Percentiles rank a stretch among this genome's conserved stretches.
These are phyloP conservation scores for Phytophthora cryptogea DNA, from an alignment of 352 stramenopile genomes.

Conservation along the genomic window DNA sequence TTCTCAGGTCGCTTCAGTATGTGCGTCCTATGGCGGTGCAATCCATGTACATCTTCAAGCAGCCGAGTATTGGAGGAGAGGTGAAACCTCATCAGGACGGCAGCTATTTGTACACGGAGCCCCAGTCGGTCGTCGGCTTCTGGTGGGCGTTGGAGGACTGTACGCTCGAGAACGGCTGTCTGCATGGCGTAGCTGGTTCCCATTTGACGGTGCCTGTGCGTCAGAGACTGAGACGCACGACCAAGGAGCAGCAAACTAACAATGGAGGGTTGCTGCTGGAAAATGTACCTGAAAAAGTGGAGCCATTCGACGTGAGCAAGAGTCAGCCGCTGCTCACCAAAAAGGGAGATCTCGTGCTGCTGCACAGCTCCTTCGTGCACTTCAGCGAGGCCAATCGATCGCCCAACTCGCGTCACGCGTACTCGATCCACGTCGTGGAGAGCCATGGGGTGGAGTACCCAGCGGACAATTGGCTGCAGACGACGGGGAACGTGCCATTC, in stretches of 20 bases:
- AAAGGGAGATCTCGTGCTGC: constrained; percentile 93
- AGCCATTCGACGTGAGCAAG: constrained; percentile 59
- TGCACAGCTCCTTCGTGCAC: constrained; percentile 95
- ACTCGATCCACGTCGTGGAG: constrained; percentile 96
- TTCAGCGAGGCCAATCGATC: constrained; percentile 94
- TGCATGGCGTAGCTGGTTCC: constrained; percentile 92
- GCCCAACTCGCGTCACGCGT: constrained; percentile 90
- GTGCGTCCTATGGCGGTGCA: constrained; percentile 90
- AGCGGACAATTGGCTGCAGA: constrained; percentile 95
- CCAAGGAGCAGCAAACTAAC: constrained; percentile 44
- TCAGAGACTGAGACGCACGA: constrained; percentile 82
- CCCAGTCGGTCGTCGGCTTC: constrained; percentile 94
- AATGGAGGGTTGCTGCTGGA: constrained; percentile 59
- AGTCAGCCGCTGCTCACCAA: constrained; percentile 84
- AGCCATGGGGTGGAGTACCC: constrained; percentile 87
- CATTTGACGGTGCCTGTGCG: constrained; percentile 87
- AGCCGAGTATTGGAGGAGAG: constrained; percentile 92
- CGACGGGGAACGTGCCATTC: constrained; percentile 68
- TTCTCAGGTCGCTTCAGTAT: constrained; percentile 89
- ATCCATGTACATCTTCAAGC: constrained; percentile 99
- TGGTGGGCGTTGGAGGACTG: constrained; percentile 97
- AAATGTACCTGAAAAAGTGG: constrained; percentile 52
- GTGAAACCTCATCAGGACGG: constrained; percentile 97
- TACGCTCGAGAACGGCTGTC: constrained; percentile 94
- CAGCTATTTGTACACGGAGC: constrained; percentile 96